These are phyloP conservation scores for Rhodamnia rubescens DNA, from an alignment of 345 rosid genomes.

Conservation along the genomic window DNA sequence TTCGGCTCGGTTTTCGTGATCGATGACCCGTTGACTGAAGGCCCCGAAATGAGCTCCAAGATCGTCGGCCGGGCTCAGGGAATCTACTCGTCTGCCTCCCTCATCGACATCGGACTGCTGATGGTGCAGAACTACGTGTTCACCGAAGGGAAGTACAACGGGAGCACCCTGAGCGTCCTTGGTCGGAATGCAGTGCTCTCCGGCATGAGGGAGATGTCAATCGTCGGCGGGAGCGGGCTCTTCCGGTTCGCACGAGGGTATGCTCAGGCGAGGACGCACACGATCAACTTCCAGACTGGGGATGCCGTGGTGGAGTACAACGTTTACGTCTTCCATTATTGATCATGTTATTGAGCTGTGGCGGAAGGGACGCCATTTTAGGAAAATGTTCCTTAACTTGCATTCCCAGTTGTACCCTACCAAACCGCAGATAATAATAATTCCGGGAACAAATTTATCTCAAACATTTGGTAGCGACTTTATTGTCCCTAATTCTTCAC, in stretches of 20 bases:
- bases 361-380: background rate
- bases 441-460: background rate
- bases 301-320: conserved; percentile 20
- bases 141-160: background rate
- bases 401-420: background rate
- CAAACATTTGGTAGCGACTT: background rate
- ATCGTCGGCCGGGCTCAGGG: conserved; percentile 48
- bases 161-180: background rate
- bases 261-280: conserved; percentile 14
- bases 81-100: conserved; percentile 25
- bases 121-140: background rate
- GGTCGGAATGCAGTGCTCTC: background rate
- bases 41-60: conserved; percentile 28
- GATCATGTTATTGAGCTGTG: background rate
- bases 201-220: conserved; percentile 5
- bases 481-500: too few relatives aligned
- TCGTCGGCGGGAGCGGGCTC: conserved; percentile 16
- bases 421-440: background rate
- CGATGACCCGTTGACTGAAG: conserved; percentile 35
- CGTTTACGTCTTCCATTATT: conserved; percentile 22
- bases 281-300: background rate
- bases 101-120: background rate
- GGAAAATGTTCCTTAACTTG: background rate
- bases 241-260: conserved; percentile 20
- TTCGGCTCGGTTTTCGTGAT: conserved; percentile 33